Evolutionary conservation across 2,329 filamentous ascomycete genomes (phyloP).

Genomic region (Microdochium nivale): DNA sequence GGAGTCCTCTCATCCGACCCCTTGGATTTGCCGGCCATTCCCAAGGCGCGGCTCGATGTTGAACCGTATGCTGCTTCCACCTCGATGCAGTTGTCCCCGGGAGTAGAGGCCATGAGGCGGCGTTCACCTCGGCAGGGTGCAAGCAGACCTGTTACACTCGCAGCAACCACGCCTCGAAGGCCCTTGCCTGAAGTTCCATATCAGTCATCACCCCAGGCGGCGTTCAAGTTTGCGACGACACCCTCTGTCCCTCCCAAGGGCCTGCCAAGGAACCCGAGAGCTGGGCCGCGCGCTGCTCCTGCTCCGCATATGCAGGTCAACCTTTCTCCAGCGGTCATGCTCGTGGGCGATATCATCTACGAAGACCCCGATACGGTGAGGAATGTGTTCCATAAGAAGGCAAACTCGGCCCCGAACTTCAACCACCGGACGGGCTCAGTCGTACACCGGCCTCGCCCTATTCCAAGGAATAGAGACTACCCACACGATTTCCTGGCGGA

Average conservation of each 20-base stretch:
- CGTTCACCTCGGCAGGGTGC: constrained; percentile 37
- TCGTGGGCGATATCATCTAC: constrained; percentile 47
- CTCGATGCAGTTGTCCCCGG: constrained; percentile 41
- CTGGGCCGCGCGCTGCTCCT: neutral
- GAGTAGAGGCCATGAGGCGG: constrained; percentile 38
- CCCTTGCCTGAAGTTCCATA: neutral
- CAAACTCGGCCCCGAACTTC: constrained; percentile 16
- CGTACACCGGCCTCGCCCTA: constrained; percentile 46
- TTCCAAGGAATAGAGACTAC: constrained; percentile 40
- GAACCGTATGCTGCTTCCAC: constrained; percentile 30
- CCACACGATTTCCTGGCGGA: constrained; percentile 38
- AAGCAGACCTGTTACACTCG: constrained; percentile 7
- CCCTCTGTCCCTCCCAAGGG: neutral
- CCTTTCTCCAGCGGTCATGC: constrained; percentile 35
- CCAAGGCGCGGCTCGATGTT: constrained; percentile 16
- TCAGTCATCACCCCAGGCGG: neutral
- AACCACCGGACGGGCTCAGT: constrained; percentile 28
- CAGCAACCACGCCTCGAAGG: constrained; percentile 1
- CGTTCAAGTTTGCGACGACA: neutral
- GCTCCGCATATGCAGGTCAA: neutral
- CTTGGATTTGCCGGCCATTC: constrained; percentile 3
- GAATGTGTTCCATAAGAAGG: constrained; percentile 36
- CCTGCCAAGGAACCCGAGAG: neutral
- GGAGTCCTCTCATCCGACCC: constrained; percentile 6
- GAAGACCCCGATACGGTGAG: constrained; percentile 40